Percentiles rank a stretch among this genome's conserved stretches.
These are phyloP conservation scores for Tricholoma terreum DNA, from an alignment of 768 basidiomycete genomes.

Conservation along the genomic window DNA sequence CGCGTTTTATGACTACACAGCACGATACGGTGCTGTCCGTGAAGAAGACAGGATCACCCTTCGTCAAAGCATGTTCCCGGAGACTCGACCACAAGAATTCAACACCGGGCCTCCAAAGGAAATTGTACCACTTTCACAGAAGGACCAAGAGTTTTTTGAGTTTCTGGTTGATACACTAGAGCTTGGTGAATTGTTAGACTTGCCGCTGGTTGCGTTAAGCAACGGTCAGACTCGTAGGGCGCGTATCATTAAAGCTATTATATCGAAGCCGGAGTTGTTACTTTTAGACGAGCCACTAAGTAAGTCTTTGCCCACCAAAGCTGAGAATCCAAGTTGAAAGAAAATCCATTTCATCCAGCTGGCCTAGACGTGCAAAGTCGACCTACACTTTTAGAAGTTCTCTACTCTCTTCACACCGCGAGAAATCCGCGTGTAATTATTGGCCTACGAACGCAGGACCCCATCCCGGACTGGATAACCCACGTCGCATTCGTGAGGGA, in stretches of 20 bases:
- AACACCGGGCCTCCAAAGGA: conserved; percentile 20
- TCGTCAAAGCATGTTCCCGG: conserved; percentile 63
- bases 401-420: conserved; percentile 17
- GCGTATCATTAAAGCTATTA: conserved; percentile 73
- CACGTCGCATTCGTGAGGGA: conserved; percentile 58
- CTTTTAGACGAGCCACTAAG: conserved; percentile 92
- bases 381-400: conserved; percentile 48
- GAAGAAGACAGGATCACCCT: conserved; percentile 83
- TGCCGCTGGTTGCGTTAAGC: conserved; percentile 81
- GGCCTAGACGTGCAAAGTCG: conserved; percentile 71
- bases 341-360: conserved; percentile 41
- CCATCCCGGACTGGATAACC: conserved; percentile 68
- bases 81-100: conserved; percentile 37
- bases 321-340: neutral
- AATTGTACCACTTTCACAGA: conserved; percentile 13
- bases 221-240: conserved; percentile 92
- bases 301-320: conserved; percentile 33
- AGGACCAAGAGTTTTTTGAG: conserved; percentile 42
- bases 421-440: conserved; percentile 21
- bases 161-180: conserved; percentile 54
- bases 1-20: conserved; percentile 90
- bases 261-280: conserved; percentile 68
- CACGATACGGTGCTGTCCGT: conserved; percentile 84
- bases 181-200: conserved; percentile 63
- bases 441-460: conserved; percentile 66